Evolutionary conservation across 495 filamentous ascomycete genomes (phyloP).

Genomic region (Podospora conica): DNA sequence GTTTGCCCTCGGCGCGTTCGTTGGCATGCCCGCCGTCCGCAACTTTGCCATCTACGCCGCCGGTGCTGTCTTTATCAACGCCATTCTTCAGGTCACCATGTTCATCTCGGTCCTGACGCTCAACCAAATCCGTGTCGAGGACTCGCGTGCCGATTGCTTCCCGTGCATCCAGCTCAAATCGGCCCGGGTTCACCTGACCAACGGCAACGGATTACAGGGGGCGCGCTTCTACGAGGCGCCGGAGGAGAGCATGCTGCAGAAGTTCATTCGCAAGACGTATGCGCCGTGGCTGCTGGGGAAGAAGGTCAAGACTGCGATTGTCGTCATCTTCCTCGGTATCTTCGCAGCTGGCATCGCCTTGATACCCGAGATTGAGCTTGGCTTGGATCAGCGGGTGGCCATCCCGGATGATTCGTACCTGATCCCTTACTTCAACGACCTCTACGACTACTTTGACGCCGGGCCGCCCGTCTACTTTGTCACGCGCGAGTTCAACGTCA

Average conservation of each 20-base stretch:
- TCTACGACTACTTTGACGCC: constrained; percentile 83
- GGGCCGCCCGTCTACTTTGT: constrained; percentile 98
- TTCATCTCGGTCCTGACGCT: constrained; percentile 86
- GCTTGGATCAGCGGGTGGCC: constrained; percentile 88
- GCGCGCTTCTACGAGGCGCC: constrained; percentile 55
- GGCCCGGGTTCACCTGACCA: constrained; percentile 46
- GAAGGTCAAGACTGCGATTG: constrained; percentile 65
- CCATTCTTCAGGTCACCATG: constrained; percentile 89
- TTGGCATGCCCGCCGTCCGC: constrained; percentile 93
- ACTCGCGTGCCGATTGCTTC: constrained; percentile 83
- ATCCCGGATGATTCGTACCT: constrained; percentile 90
- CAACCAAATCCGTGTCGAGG: constrained; percentile 83
- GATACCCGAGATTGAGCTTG: constrained; percentile 76
- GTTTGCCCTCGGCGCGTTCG: constrained; percentile 85
- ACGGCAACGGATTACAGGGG: constrained; percentile 28
- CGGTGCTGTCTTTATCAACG: constrained; percentile 95
- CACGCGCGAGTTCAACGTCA: constrained; percentile 70
- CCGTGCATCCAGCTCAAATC: constrained; percentile 75
- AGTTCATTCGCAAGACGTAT: constrained; percentile 82
- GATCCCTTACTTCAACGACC: constrained; percentile 90
- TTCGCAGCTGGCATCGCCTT: constrained; percentile 78
- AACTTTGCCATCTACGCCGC: constrained; percentile 97
- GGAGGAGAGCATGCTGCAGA: constrained; percentile 73
- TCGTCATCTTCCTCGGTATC: constrained; percentile 79
- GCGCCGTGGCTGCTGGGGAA: constrained; percentile 74